phyloP scores from a whole-genome alignment of 1,284 basidiomycete genomes.

The Ceratobasidium sp. region DNA sequence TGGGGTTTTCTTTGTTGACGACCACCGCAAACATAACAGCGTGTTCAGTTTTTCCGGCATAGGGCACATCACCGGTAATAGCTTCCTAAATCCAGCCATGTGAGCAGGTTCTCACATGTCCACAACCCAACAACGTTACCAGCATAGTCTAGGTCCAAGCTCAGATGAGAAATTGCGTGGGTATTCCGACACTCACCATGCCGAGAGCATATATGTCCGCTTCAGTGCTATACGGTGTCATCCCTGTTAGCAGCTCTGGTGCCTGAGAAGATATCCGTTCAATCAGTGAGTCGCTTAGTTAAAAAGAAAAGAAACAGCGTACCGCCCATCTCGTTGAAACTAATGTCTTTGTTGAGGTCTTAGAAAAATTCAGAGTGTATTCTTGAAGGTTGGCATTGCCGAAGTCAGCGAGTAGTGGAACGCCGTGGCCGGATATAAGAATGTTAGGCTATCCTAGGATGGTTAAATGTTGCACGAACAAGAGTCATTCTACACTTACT shows the following conservation, averaged over 20 bases:
- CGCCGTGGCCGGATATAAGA: neutral
- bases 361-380: neutral
- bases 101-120: no score
- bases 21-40: neutral
- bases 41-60: neutral
- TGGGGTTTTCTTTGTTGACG: neutral
- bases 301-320: neutral
- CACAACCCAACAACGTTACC: neutral
- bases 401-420: conserved; percentile 15
- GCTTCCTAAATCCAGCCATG: neutral
- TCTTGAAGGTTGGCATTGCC: conserved; percentile 4
- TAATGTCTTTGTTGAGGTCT: neutral
- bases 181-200: neutral
- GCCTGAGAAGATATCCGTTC: neutral
- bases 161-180: neutral
- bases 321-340: neutral
- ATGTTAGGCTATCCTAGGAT: neutral
- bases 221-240: neutral
- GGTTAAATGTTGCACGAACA: no score
- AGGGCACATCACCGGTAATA: neutral
- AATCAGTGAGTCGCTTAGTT: neutral
- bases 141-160: neutral
- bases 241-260: neutral
- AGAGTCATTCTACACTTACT: neutral
- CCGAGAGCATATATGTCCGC: conserved; percentile 25